Evolutionary conservation across 2,329 filamentous ascomycete species (phyloP), one percentile per base, ranked within the genome.

Genomic region (Pseudocercospora fijiensis): DNA sequence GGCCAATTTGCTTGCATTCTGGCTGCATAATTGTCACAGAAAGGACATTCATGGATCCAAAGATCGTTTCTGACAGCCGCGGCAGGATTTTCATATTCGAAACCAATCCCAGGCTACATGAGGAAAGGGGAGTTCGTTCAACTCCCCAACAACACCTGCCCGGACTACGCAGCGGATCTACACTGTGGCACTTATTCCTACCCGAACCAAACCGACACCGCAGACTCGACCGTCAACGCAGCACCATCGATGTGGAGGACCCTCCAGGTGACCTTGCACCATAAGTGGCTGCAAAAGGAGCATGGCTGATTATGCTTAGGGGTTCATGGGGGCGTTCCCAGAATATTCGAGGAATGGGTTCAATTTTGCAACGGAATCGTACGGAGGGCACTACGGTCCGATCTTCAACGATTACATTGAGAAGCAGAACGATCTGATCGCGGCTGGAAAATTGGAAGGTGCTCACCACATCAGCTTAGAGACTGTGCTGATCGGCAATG

Each of bases 301-400:
- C 27, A 20, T 10, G 8, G 10, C 18, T 56, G 27, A 83, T 73
- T 1, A 85, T 83, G 0, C 71, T 87, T 26, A 87, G 70, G 85
- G 84, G 0, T 88, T 88, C 74, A 85, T 86, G 81, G 85, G 85
- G 2, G 85, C 81, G 0, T 87, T 88, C 71, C 85, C 13, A 2
- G 67, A 70, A 49, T 70, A 70, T 51, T 65, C 68, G 10, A 45
- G 63, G 26, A 64, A 72, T 45, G 73, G 72, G 5, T 73, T 77
- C 65, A 71, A 75, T 60, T 76, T 77, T 55, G 70, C 72, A 24
- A 71, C 71, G 5, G 71, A 73, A 49, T 67, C 62, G 20, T 74
- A 74, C 43, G 72, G 72, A n/a, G 72, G 72, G 6, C 72, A 74
- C 51, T 74, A 72, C 33, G 70, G 61, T n/a, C 72, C 72, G 1